Evolutionary conservation across 1,284 basidiomycete genomes (phyloP).

Genomic region (Stygiomarasmius scandens): DNA sequence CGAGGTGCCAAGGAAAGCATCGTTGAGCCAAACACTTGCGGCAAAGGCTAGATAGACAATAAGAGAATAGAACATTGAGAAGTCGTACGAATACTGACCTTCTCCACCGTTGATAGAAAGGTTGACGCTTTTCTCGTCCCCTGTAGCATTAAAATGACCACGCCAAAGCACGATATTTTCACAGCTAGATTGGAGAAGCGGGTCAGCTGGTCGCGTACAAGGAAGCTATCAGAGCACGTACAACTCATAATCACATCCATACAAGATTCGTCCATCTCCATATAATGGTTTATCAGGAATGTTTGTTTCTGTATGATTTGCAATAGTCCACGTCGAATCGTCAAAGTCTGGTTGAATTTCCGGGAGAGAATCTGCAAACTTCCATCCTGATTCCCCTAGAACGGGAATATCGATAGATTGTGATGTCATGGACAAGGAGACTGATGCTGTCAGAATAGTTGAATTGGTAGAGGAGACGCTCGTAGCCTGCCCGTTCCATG

Average conservation of each 20-base stretch:
- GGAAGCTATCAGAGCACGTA: conserved; percentile 37
- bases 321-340: conserved; percentile 64
- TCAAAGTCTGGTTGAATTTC: conserved; percentile 60
- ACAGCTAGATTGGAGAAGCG: conserved; percentile 52
- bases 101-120: conserved; percentile 79
- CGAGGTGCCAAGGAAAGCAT: conserved; percentile 69
- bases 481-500: conserved; percentile 70
- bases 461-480: conserved; percentile 25
- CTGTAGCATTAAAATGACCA: conserved; percentile 71
- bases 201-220: too few relatives aligned
- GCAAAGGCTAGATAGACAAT: conserved; percentile 58
- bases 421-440: background rate
- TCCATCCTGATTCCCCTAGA: conserved; percentile 57
- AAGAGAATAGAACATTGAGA: background rate
- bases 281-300: conserved; percentile 68
- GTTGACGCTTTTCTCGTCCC: conserved; percentile 61
- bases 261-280: conserved; percentile 73
- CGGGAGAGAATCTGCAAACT: conserved; percentile 70
- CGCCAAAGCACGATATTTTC: conserved; percentile 81
- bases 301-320: conserved; percentile 71
- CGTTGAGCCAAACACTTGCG: conserved; percentile 80
- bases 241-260: conserved; percentile 85
- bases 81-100: conserved; percentile 45
- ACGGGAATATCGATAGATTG: conserved; percentile 1
- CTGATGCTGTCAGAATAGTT: background rate